Base-by-base conservation (phyloP, 768 basidiomycete genomes). In the Termitomyces sp. region DNA sequence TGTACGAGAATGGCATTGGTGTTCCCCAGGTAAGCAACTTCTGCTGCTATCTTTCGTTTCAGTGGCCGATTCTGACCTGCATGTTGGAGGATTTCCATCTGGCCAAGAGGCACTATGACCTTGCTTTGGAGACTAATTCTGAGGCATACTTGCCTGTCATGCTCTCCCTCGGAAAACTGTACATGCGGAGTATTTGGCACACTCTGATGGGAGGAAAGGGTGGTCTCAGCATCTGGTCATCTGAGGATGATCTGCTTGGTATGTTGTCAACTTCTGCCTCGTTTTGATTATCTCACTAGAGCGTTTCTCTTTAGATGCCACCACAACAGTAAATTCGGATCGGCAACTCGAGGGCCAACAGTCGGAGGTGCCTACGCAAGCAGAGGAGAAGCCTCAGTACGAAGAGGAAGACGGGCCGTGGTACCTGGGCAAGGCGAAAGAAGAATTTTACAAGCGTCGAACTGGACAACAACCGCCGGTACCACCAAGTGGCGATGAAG, bases 1-100 rank as follows among this genome's bases (percentile, higher is more conserved):
- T 98, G 97, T 98, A 98, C 72, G 96, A 98, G 76, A 93, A 94
- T 67, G 97, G 97, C 0, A 73, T 92, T 22, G 97, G 97, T 2
- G 92, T 98, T 0, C 86, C 91, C 28, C 90, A 91, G 81, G 93
- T 92, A 63, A 63, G 24, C 9, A 28, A 51, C 7, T 49, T 35
- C 12, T 35, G 33, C 12, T 35, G 33, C 20, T 40, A 55, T 48
- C 24, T n/a, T 33, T 9, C 46, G 2, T 45, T 24, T 48, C 11
- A 38, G 38, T 13, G 36, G 13, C 44, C 16, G 35, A 33, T 58
- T 33, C 67, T 51, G 39, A 56, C 8, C 16, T 36, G 49, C 33
- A 40, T 50, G 36, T 55, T 20, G 15, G 65, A 95, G 89, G 97
- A 99, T 73, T 98, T 93, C 79, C 91, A 97, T 73, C 84, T 98